Conservation (phyloP, 2,329 filamentous ascomycete genomes). For the Cercospora canescens region DNA sequence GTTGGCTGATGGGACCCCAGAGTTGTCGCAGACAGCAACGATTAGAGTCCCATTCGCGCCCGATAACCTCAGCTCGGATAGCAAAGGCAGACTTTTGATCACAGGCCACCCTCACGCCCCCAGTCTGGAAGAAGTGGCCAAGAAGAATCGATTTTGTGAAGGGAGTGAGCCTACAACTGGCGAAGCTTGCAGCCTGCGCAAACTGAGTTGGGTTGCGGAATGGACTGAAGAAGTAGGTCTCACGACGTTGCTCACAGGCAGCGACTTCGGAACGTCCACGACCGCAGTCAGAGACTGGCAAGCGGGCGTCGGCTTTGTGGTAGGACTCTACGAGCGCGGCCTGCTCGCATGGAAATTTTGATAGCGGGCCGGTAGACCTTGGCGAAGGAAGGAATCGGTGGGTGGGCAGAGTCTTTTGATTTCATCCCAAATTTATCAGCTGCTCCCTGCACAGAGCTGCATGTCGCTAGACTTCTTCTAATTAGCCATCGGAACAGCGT, state of each 20-base stretch:
- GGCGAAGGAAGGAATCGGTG: not conserved
- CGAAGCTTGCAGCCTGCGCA: slow-evolving; percentile 28
- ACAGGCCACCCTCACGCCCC: slow-evolving; percentile 44
- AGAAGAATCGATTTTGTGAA: slow-evolving; percentile 26
- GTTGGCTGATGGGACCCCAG: slow-evolving; percentile 2
- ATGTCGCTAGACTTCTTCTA: not conserved
- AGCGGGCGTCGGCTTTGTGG: slow-evolving; percentile 39
- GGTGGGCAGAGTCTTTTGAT: not conserved
- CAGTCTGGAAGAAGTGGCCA: slow-evolving; percentile 28
- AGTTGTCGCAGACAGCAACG: slow-evolving; percentile 15
- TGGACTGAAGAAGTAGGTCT: slow-evolving; percentile 40
- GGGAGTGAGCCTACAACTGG: slow-evolving; percentile 19
- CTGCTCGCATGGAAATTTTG: slow-evolving; percentile 39
- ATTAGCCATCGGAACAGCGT: not conserved
- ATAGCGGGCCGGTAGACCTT: not conserved
- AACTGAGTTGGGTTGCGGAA: slow-evolving; percentile 37
- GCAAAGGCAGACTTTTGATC: slow-evolving; percentile 40
- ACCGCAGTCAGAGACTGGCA: slow-evolving; percentile 41
- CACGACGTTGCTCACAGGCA: slow-evolving; percentile 39
- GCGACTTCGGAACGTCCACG: slow-evolving; percentile 39
- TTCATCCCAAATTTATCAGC: not conserved
- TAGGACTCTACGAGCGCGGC: slow-evolving; percentile 44
- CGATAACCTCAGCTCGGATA: slow-evolving; percentile 44
- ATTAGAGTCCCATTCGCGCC: slow-evolving; percentile 35
- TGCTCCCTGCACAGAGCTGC: not conserved